A percentile compares a stretch with the other conserved stretches of the same genome.
These are phyloP conservation scores for Barnettozyma botsteinii DNA, from an alignment of 805 yeast species.

Conservation along the genomic window DNA sequence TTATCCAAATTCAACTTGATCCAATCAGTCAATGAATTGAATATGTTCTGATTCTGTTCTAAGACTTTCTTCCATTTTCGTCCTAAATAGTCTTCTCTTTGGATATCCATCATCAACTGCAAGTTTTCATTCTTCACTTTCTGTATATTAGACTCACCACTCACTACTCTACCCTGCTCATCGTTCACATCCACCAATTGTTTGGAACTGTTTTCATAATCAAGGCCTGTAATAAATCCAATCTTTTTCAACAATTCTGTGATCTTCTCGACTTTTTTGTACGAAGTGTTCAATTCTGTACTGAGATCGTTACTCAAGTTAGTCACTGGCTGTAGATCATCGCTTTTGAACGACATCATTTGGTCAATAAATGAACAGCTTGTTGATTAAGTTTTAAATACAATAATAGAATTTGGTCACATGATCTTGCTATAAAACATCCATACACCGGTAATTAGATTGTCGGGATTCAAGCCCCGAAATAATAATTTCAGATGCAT, in stretches of 20 bases:
- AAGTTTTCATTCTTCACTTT: slow-evolving; percentile 24
- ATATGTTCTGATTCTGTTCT: slow-evolving; percentile 25
- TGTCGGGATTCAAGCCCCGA: no score
- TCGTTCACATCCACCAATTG: neutral
- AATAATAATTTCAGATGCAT: no score
- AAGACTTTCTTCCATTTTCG: slow-evolving; percentile 25
- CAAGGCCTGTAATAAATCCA: slow-evolving; percentile 12
- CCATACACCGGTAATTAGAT: no score
- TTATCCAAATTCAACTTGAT: slow-evolving; percentile 1
- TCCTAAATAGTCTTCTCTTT: slow-evolving; percentile 29
- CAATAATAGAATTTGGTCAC: neutral
- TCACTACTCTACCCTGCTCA: neutral
- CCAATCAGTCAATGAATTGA: slow-evolving; percentile 15
- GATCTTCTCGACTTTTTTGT: slow-evolving; percentile 13
- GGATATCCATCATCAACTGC: slow-evolving; percentile 26
- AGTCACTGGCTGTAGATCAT: slow-evolving; percentile 20
- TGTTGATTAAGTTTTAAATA: neutral
- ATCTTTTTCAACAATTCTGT: slow-evolving; percentile 16
- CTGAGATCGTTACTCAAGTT: slow-evolving; percentile 10
- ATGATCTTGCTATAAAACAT: no score
- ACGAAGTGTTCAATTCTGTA: slow-evolving; percentile 12
- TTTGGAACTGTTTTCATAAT: slow-evolving; percentile 9
- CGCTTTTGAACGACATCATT: slow-evolving; percentile 9
- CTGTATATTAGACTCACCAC: slow-evolving; percentile 10
- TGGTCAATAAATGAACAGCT: no score